Base-by-base conservation (phyloP, 139 green algal species). In the Picochlorum sp. region DNA sequence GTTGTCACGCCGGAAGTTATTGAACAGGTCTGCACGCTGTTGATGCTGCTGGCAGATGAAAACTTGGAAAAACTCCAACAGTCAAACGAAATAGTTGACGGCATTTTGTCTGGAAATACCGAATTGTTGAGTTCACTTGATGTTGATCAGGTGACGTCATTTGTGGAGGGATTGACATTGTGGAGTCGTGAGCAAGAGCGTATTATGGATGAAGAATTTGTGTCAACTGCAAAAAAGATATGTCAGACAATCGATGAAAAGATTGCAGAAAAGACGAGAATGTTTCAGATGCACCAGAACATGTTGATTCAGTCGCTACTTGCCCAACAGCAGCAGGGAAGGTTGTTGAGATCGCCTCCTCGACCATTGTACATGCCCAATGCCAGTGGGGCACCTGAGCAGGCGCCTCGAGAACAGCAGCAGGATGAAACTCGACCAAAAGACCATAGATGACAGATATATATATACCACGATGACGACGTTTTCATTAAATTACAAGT, bases 1-100 rank as follows among this genome's bases (percentile, higher is more conserved):
- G 70, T 78, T 41, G 60, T 80, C 28, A 74, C 58, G 50, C 74
- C 71, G 50, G 68, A 76, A 31, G 73, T 75, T 13, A 30, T 79
- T 41, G 63, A 75, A 41, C 73, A 80, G 63, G 30, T 80, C 38
- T 57, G 44, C 41, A 75, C 60, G 54, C 54, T 71, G 41, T 59
- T 79, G n/a, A 67, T 62, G 57, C 57, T 69, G 50, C 44, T 76
- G 24, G 63, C 30, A n/a, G 50, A 72, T 30, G 74, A 71, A 47
- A 67, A 76, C 37, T 5, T 24, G 6, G 64, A 79, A 24, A 62
- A 52, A 14, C 34, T 41, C 34, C 34, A 41, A 11, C 34, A 41
- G 34, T 60, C 71, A 6, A 50, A 73, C 37, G 45, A 20, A 38
- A 66, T 21, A 20, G 38, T 66, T 8, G 57, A 28, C 9, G 15